Conservation (phyloP, 257 asterid genomes). For the Penstemon newberryi region DNA sequence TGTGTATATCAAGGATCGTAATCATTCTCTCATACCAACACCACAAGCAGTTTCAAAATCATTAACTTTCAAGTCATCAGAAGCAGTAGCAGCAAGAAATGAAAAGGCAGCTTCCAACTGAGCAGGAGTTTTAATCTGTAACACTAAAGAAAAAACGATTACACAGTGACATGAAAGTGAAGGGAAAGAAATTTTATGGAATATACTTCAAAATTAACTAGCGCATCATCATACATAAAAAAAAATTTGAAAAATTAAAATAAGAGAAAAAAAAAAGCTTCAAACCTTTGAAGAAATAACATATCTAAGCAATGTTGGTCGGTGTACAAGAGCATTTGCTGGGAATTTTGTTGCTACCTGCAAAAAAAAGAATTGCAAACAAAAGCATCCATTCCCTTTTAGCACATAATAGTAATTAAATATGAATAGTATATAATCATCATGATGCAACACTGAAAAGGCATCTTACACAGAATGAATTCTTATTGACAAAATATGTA, state of each 20-base stretch:
- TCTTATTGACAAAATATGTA: no score
- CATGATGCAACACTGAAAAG: no score
- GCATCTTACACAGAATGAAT: no score
- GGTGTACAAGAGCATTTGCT: slow-evolving; percentile 76
- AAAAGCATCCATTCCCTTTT: neutral
- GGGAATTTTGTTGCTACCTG: slow-evolving; percentile 93
- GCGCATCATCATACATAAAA: no score
- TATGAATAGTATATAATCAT: no score
- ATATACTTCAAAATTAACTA: no score
- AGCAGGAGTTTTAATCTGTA: slow-evolving; percentile 60
- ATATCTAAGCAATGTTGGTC: slow-evolving; percentile 69
- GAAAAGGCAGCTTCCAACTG: slow-evolving; percentile 66
- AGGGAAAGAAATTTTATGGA: no score
- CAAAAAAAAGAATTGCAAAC: slow-evolving; percentile 11
- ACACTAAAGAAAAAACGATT: slow-evolving; percentile 18
- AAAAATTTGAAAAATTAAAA: neutral
- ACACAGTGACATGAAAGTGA: slow-evolving; percentile 40
- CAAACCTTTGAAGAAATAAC: slow-evolving; percentile 68
- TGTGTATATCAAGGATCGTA: no score
- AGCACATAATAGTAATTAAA: neutral
- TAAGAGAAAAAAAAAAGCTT: neutral
- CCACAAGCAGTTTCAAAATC: slow-evolving; percentile 69
- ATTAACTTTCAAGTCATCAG: slow-evolving; percentile 39
- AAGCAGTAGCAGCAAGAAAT: slow-evolving; percentile 45
- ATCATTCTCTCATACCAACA: slow-evolving; percentile 47